Evolutionary conservation across 352 stramenopile genomes (phyloP).

Genomic region (Phytophthora agathidicida): DNA sequence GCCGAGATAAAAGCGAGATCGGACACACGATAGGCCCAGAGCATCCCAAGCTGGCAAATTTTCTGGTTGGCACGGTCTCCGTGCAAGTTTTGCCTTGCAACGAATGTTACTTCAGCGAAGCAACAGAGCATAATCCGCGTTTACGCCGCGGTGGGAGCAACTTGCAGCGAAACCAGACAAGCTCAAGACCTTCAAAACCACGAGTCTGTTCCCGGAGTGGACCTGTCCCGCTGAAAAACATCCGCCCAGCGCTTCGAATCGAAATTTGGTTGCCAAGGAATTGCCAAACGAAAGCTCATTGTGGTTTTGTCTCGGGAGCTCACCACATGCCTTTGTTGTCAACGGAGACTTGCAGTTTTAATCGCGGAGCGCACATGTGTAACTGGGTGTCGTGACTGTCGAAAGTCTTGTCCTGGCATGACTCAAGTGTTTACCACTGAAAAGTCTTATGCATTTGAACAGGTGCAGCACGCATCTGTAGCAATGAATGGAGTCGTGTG

Average conservation of each 20-base stretch:
- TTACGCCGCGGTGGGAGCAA: no score
- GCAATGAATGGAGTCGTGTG: neutral
- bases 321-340: no score
- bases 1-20: conserved; percentile 34
- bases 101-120: no score
- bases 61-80: conserved; percentile 16
- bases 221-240: conserved; percentile 6
- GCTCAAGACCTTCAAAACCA: neutral
- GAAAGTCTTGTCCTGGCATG: no score
- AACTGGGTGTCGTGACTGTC: no score
- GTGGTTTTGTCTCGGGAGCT: neutral
- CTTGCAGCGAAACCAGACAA: conserved; percentile 17
- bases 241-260: neutral
- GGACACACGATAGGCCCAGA: conserved; percentile 28
- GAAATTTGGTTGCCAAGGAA: neutral
- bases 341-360: no score
- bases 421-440: no score
- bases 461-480: neutral
- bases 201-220: conserved; percentile 10
- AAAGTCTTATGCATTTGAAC: neutral
- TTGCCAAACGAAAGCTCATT: no score
- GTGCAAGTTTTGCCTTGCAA: conserved; percentile 8
- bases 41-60: conserved; percentile 26
- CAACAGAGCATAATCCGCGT: conserved; percentile 9
- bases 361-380: no score